These are phyloP conservation scores for Alliaria petiolata DNA, from an alignment of 345 rosid species.

Conservation along the genomic window DNA sequence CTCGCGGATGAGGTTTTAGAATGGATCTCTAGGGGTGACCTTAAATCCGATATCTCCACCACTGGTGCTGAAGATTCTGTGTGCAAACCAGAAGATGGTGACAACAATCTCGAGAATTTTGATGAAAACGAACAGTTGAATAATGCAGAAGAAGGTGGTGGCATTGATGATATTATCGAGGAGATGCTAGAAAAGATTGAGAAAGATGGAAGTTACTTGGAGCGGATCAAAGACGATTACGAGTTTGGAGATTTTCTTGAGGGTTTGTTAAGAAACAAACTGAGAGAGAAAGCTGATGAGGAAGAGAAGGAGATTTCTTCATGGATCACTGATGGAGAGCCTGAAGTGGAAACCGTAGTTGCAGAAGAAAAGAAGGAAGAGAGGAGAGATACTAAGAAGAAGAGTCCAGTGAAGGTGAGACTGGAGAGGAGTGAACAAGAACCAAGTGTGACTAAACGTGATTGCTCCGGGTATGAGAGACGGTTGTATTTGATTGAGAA, in stretches of 20 bases:
- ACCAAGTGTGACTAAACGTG: neutral
- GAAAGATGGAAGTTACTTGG: constrained; percentile 8
- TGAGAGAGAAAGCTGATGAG: neutral
- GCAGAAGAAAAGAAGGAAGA: neutral
- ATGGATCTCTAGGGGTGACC: neutral
- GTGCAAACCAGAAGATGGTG: neutral
- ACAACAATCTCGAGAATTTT: neutral
- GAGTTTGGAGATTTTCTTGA: constrained; percentile 1
- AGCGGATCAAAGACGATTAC: neutral
- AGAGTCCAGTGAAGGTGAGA: neutral
- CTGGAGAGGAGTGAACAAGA: neutral
- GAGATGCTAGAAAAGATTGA: neutral
- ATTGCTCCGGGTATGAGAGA: neutral
- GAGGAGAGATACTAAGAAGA: neutral
- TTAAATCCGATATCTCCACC: neutral
- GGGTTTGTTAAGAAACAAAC: neutral
- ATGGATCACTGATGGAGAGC: constrained; percentile 1
- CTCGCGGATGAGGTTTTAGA: neutral
- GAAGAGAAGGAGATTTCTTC: neutral
- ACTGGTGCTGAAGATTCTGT: neutral
- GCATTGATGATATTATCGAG: neutral
- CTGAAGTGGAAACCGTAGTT: neutral
- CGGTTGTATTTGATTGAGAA: neutral
- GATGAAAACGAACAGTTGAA: neutral
- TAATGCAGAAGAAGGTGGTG: neutral